These are phyloP conservation scores for Penicillium angulare DNA, from an alignment of 495 filamentous ascomycete genomes.

Conservation along the genomic window DNA sequence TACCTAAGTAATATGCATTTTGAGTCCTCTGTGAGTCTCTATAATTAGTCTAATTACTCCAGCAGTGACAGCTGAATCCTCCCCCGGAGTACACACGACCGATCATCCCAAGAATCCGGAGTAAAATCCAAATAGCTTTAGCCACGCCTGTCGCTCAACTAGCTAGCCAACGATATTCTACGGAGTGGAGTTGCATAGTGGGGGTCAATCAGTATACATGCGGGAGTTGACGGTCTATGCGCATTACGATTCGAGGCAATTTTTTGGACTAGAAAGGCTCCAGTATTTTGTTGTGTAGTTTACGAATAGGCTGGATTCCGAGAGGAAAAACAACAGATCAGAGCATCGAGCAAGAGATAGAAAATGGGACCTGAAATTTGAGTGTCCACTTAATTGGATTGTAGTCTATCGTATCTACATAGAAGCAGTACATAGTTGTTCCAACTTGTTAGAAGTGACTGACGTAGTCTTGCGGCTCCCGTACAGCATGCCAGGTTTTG, in stretches of 20 bases:
- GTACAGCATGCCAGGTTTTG: not conserved
- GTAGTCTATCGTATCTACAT: not conserved
- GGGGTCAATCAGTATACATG: not conserved
- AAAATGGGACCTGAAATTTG: not conserved
- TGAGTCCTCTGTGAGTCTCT: too few relatives aligned
- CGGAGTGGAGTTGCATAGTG: slow-evolving; percentile 9
- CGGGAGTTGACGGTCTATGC: not conserved
- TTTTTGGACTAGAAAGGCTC: too few relatives aligned
- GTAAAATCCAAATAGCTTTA: not conserved
- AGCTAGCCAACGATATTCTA: slow-evolving; percentile 4
- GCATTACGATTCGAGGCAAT: too few relatives aligned
- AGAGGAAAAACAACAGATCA: not conserved
- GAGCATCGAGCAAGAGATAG: too few relatives aligned
- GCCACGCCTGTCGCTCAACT: not conserved
- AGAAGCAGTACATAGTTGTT: not conserved
- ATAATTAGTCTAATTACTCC: too few relatives aligned
- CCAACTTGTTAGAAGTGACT: not conserved
- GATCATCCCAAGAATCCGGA: slow-evolving; percentile 7
- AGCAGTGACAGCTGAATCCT: not conserved
- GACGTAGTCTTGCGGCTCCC: not conserved
- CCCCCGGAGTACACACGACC: slow-evolving; percentile 13
- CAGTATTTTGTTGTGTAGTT: too few relatives aligned
- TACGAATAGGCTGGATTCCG: slow-evolving; percentile 18
- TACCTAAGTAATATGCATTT: too few relatives aligned
- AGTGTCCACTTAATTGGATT: not conserved